These are phyloP conservation scores for Salmacisia buchloeana DNA, from an alignment of 1,284 basidiomycete species.

Conservation along the genomic window DNA sequence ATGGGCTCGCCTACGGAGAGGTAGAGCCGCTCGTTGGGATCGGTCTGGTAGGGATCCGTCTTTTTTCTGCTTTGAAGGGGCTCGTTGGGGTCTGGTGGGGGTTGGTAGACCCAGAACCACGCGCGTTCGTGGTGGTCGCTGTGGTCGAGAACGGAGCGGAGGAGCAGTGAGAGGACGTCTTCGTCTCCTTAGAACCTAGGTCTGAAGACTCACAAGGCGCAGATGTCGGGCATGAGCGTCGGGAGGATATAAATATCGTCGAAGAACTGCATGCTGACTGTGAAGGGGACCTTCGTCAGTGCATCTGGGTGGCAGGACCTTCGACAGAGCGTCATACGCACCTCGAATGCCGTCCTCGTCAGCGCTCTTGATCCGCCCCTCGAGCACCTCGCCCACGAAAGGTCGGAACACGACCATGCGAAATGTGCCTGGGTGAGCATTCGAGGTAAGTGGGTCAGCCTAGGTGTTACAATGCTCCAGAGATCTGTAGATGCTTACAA, in stretches of 20 bases:
- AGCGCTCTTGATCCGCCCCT: conserved; percentile 79
- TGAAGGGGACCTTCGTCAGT: too few species aligned
- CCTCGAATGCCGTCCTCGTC: conserved; percentile 75
- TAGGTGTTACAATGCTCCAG: conserved; percentile 24
- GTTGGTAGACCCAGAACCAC: conserved; percentile 52
- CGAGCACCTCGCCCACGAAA: conserved; percentile 79
- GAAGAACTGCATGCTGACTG: conserved; percentile 87
- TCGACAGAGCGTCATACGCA: conserved; percentile 56
- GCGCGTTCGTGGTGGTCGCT: conserved; percentile 52
- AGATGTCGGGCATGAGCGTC: conserved; percentile 65
- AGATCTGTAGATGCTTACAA: conserved; percentile 55
- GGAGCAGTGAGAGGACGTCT: background rate
- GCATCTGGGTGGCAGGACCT: too few species aligned
- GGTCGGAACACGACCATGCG: conserved; percentile 85
- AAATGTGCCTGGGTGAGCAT: conserved; percentile 78
- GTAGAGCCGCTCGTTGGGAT: conserved; percentile 66
- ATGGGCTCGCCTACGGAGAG: conserved; percentile 75
- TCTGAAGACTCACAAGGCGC: conserved; percentile 62
- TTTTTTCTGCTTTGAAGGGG: conserved; percentile 17
- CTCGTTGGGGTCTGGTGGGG: conserved; percentile 37
- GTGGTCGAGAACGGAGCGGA: background rate
- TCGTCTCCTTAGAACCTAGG: background rate
- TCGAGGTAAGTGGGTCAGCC: conserved; percentile 51
- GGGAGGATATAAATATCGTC: conserved; percentile 79
- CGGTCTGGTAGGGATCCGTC: conserved; percentile 56